phyloP scores from a whole-genome alignment of 2,329 filamentous ascomycete genomes.

The Peltaster fructicola region DNA sequence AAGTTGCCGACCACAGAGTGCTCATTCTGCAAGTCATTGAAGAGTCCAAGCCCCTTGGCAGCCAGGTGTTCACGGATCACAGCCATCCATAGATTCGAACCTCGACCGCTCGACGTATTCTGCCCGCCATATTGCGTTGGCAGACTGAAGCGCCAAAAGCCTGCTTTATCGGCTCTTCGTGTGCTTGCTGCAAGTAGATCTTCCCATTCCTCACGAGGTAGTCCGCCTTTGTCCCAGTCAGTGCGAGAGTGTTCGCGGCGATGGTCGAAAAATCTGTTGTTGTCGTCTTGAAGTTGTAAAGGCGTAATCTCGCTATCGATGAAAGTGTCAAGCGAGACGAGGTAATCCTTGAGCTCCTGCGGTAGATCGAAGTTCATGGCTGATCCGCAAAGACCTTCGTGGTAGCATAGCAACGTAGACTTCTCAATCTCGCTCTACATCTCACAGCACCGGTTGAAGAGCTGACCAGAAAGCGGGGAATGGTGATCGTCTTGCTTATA shows the following conservation, averaged over 20 bases:
- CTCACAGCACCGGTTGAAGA: too few species aligned
- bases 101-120: conserved; percentile 24
- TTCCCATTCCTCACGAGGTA: conserved; percentile 43
- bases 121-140: conserved; percentile 38
- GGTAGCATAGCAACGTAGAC: too few species aligned
- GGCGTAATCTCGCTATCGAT: conserved; percentile 37
- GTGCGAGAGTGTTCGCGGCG: conserved; percentile 44
- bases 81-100: conserved; percentile 45
- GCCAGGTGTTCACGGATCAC: conserved; percentile 43
- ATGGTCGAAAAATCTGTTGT: conserved; percentile 48
- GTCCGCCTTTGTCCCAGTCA: conserved; percentile 39
- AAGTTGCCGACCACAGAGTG: conserved; percentile 46
- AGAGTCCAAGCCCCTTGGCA: conserved; percentile 40
- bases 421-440: too few species aligned
- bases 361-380: conserved; percentile 41
- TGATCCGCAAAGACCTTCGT: too few species aligned
- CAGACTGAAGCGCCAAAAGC: conserved; percentile 42
- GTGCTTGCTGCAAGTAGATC: conserved; percentile 32
- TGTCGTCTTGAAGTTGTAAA: conserved; percentile 38
- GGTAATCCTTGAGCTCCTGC: conserved; percentile 30
- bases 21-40: conserved; percentile 48
- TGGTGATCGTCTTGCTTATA: too few species aligned
- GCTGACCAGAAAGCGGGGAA: too few species aligned
- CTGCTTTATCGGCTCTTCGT: conserved; percentile 37
- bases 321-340: conserved; percentile 37